Base-by-base conservation (phyloP, 352 stramenopile genomes). In the Pythium utonaiense region DNA sequence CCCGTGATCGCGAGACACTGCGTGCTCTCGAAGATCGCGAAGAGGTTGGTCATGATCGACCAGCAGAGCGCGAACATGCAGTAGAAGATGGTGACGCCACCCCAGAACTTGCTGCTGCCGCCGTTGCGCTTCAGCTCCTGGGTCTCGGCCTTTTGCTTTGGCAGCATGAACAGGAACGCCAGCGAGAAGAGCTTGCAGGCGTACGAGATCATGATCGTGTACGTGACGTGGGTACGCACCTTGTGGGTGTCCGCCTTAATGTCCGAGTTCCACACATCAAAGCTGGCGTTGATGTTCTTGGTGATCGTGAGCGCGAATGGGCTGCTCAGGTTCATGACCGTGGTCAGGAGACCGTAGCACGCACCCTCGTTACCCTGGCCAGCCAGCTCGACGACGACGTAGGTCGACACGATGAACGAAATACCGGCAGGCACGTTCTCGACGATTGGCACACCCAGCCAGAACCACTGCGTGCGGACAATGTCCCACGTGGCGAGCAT, bases 261-360 rank as follows among this genome's bases (percentile, higher is more conserved):
- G 53, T 71, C 67, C 28, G 31, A 40, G 52, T 72, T 70, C 54
- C 40, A 64, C 3, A 77, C 57, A 34, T 66, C 40, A 36, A 77
- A 74, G n/a, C 6, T 5, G 14, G 66, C 40, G 62, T 71, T 53
- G 31, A 74, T 60, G 60, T 67, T 63, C 58, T 77, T 77, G 60
- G 66, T 69, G 50, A 69, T 66, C 17, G 59, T 74, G 6, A 61
- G 47, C 22, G 57, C 64, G 51, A 78, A 74, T 16, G 65, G 58
- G 17, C 48, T 53, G 16, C 45, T 57, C 9, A 76, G 51, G 59
- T 76, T 78, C 45, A 48, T 53, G 24, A 74, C 64, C 40, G 71
- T 75, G 14, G 71, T 78, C 10, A 76, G n/a, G 9, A 78, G 60
- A 40, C 68, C 64, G 48, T 76, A 78, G 54, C 69, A 53, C 10